A percentile compares a stretch with the other conserved stretches of the same genome.
Evolutionary conservation across 768 basidiomycete genomes (phyloP).

Genomic region (Auricularia cornea): DNA sequence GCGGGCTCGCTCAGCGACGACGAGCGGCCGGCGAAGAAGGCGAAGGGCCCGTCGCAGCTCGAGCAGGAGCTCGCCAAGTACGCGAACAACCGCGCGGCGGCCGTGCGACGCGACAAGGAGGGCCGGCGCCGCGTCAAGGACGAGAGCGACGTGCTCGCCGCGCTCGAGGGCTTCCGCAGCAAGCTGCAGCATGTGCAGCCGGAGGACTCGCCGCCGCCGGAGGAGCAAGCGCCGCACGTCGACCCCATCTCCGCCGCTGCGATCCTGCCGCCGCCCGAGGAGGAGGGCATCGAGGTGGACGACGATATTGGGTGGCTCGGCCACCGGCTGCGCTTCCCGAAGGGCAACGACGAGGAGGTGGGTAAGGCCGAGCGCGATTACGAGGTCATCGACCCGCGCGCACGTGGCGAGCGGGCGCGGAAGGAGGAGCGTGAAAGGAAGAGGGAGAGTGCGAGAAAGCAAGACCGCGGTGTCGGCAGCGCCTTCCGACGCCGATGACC

Average conservation of each 20-base stretch:
- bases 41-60: conserved; percentile 51
- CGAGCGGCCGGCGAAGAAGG: conserved; percentile 46
- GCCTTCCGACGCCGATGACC: background rate
- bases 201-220: conserved; percentile 16
- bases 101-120: conserved; percentile 35
- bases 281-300: conserved; percentile 64
- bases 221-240: conserved; percentile 14
- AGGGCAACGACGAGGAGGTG: conserved; percentile 68
- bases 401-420: conserved; percentile 59
- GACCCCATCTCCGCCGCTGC: background rate
- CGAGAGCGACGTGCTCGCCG: conserved; percentile 62
- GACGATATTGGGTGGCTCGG: conserved; percentile 66
- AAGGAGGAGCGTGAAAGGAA: conserved; percentile 73
- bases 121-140: conserved; percentile 53
- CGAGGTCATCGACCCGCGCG: conserved; percentile 81
- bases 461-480: background rate
- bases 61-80: conserved; percentile 81
- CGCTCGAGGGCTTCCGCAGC: conserved; percentile 60
- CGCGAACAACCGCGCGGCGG: conserved; percentile 45
- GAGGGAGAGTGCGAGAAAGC: conserved; percentile 12
- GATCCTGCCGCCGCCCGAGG: conserved; percentile 23
- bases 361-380: conserved; percentile 76
- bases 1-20: conserved; percentile 44
- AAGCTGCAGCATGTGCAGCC: conserved; percentile 46
- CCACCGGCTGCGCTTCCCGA: conserved; percentile 68